These are phyloP conservation scores for Venturia carpophila DNA, from an alignment of 2,329 filamentous ascomycete species.

Conservation along the genomic window DNA sequence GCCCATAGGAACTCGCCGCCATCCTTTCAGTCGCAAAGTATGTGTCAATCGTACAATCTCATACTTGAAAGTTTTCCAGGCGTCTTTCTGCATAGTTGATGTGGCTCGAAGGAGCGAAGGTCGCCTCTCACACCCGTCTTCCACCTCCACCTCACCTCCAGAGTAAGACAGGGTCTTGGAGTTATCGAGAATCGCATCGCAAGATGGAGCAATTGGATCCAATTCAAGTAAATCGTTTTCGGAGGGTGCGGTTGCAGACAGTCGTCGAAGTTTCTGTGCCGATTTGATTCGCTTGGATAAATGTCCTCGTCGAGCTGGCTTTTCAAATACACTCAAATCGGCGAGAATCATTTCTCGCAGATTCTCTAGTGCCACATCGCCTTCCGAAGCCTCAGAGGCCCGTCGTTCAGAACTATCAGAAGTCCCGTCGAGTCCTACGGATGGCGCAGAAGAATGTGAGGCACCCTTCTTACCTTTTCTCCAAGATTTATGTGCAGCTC, in stretches of 20 bases:
- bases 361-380: conserved; percentile 66
- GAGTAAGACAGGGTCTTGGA: conserved; percentile 76
- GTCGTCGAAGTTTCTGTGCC: conserved; percentile 34
- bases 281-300: conserved; percentile 27
- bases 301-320: conserved; percentile 29
- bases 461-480: conserved; percentile 28
- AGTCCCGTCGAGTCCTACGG: conserved; percentile 16
- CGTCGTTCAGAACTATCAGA: conserved; percentile 11
- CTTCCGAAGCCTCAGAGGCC: conserved; percentile 48
- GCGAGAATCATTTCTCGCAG: conserved; percentile 74
- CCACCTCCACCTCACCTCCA: conserved; percentile 44
- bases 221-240: conserved; percentile 80
- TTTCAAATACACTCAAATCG: conserved; percentile 28
- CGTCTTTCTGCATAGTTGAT: conserved; percentile 60
- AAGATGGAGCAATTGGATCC: conserved; percentile 75
- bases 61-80: conserved; percentile 81
- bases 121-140: conserved; percentile 25
- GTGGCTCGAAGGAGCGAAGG: conserved; percentile 37
- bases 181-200: conserved; percentile 81
- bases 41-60: conserved; percentile 86
- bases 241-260: conserved; percentile 54
- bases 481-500: conserved; percentile 47
- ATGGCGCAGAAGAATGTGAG: conserved; percentile 10
- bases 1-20: conserved; percentile 73
- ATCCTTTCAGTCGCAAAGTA: conserved; percentile 83